These are phyloP conservation scores for Lasiodiplodia gonubiensis DNA, from an alignment of 2,329 filamentous ascomycete species.

Conservation along the genomic window DNA sequence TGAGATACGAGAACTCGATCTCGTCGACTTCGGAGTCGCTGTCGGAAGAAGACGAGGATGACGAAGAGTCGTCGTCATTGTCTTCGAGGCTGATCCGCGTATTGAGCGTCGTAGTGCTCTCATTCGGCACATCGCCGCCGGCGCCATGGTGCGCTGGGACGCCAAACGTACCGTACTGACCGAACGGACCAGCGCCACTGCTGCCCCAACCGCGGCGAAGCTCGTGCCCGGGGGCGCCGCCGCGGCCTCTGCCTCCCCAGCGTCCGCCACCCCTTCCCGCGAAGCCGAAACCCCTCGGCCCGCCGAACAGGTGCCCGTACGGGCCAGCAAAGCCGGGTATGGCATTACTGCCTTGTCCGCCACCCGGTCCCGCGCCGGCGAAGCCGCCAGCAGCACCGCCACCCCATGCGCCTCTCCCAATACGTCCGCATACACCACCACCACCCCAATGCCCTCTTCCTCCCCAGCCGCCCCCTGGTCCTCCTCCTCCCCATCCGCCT, in stretches of 20 bases:
- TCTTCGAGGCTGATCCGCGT: slow-evolving; percentile 8
- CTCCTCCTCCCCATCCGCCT: background rate
- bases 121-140: background rate
- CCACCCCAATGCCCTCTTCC: background rate
- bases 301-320: background rate
- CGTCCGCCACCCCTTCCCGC: background rate
- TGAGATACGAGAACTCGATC: slow-evolving; percentile 23
- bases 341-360: background rate
- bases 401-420: slow-evolving; percentile 24
- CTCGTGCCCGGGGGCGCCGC: background rate
- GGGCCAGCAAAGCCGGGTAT: background rate
- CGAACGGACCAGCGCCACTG: background rate
- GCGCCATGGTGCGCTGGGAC: background rate
- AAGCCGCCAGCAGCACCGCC: background rate
- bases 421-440: slow-evolving; percentile 25
- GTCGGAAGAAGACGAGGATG: slow-evolving; percentile 28
- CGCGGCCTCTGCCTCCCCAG: background rate
- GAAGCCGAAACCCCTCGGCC: slow-evolving; percentile 14
- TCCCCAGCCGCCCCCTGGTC: slow-evolving; percentile 28
- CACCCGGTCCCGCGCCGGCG: background rate
- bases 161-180: slow-evolving; percentile 13
- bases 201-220: slow-evolving; percentile 3
- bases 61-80: slow-evolving; percentile 28
- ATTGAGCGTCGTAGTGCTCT: slow-evolving; percentile 4
- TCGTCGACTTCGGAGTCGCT: slow-evolving; percentile 12